phyloP scores from a whole-genome alignment of 2,329 filamentous ascomycete species.

The Nemania sp. region DNA sequence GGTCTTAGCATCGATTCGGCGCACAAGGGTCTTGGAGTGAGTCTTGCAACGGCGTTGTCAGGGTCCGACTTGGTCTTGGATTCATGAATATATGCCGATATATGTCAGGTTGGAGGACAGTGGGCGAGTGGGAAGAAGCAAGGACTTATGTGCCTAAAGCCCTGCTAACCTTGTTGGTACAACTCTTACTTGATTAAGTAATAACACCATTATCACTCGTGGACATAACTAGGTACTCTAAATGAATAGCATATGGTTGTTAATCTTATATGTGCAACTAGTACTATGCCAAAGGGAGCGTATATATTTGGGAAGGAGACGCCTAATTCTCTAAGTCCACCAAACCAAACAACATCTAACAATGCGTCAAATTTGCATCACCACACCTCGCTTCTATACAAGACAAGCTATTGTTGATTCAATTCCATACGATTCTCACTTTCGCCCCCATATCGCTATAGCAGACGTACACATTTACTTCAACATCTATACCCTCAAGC shows the following conservation, averaged over 20 bases:
- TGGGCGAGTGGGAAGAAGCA: neutral
- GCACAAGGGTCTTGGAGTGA: slow-evolving; percentile 24
- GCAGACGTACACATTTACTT: too few relatives aligned
- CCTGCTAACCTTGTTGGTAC: neutral
- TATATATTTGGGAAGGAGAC: too few relatives aligned
- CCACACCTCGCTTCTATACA: too few relatives aligned
- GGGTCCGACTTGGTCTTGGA: slow-evolving; percentile 4
- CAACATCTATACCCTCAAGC: too few relatives aligned
- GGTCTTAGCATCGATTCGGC: slow-evolving; percentile 31
- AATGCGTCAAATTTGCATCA: too few relatives aligned
- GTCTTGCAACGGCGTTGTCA: slow-evolving; percentile 24
- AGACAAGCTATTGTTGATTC: too few relatives aligned
- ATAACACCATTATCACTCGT: neutral
- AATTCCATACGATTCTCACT: too few relatives aligned
- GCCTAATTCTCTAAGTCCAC: too few relatives aligned
- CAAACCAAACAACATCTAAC: too few relatives aligned
- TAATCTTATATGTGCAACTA: too few relatives aligned
- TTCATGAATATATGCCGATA: slow-evolving; percentile 20
- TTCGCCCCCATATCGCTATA: too few relatives aligned
- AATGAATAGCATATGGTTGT: slow-evolving; percentile 1
- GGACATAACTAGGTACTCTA: neutral
- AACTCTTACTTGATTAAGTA: neutral
- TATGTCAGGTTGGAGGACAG: neutral
- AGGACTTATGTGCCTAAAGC: neutral
- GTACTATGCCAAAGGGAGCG: too few relatives aligned